Percentiles rank a stretch among this genome's conserved stretches.
Conservation (phyloP, 495 filamentous ascomycete species). For the Podospora comata region DNA sequence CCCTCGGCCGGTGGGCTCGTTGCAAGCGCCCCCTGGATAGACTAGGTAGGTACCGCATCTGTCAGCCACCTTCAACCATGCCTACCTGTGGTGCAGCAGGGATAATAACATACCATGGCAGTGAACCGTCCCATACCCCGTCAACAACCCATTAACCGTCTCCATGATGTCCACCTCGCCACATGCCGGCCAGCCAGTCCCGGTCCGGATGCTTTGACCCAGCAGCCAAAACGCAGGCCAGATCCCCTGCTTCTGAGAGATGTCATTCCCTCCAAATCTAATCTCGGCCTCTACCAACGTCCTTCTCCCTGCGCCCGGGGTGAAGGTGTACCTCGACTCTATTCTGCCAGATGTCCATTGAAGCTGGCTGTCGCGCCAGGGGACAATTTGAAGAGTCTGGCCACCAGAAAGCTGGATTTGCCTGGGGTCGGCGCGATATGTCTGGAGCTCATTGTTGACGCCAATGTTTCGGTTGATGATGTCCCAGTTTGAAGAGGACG, state of each 20-base stretch:
- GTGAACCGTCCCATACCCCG: slow-evolving; percentile 48
- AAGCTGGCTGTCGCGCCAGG: slow-evolving; percentile 33
- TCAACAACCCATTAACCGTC: slow-evolving; percentile 44
- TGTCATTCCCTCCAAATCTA: slow-evolving; percentile 40
- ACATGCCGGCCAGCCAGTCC: slow-evolving; percentile 44
- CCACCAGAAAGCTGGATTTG: slow-evolving; percentile 46
- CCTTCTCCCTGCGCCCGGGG: slow-evolving; percentile 35
- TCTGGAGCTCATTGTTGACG: slow-evolving; percentile 47
- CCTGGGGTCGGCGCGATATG: slow-evolving; percentile 35
- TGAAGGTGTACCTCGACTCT: slow-evolving; percentile 46
- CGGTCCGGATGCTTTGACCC: slow-evolving; percentile 41
- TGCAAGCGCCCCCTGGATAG: slow-evolving; percentile 44
- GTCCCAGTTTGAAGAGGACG: slow-evolving; percentile 42
- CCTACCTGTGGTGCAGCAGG: neutral
- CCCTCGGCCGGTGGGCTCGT: slow-evolving; percentile 44
- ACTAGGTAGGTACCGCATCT: slow-evolving; percentile 6
- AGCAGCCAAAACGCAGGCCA: slow-evolving; percentile 56
- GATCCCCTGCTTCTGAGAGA: slow-evolving; percentile 44
- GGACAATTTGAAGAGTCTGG: slow-evolving; percentile 45
- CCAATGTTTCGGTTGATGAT: slow-evolving; percentile 35
- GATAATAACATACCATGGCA: slow-evolving; percentile 31
- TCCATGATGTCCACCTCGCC: slow-evolving; percentile 54
- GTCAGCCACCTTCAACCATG: neutral
- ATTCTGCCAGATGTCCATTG: slow-evolving; percentile 50
- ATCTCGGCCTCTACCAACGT: slow-evolving; percentile 45